phyloP scores from a whole-genome alignment of 192 early-diverging fungal species.

The Gigaspora rosea region DNA sequence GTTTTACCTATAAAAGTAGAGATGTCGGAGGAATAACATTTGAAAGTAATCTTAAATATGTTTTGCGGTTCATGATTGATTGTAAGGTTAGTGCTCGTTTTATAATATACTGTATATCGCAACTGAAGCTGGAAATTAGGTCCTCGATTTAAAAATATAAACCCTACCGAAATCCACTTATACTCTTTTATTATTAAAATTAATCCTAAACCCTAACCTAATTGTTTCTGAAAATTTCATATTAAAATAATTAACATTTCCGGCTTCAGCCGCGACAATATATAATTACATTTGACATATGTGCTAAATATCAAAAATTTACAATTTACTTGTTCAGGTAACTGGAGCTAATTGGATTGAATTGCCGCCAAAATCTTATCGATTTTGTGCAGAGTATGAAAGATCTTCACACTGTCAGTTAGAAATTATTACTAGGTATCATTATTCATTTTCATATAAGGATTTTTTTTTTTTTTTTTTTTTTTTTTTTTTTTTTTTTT shows the following conservation, averaged over 20 bases:
- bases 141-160: too few species aligned
- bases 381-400: slow-evolving; percentile 37
- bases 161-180: too few species aligned
- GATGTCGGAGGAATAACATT: slow-evolving; percentile 56
- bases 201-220: too few species aligned
- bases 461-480: too few species aligned
- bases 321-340: slow-evolving; percentile 43
- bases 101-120: too few species aligned
- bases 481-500: too few species aligned
- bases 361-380: slow-evolving; percentile 76
- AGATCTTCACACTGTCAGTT: slow-evolving; percentile 69
- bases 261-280: background rate
- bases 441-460: background rate
- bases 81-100: slow-evolving; percentile 50
- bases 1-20: slow-evolving; percentile 28
- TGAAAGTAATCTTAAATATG: slow-evolving; percentile 89
- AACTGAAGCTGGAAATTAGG: too few species aligned
- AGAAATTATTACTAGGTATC: slow-evolving; percentile 76
- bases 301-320: too few species aligned
- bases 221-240: too few species aligned
- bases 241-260: too few species aligned
- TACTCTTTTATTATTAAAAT: too few species aligned
- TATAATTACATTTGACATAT: background rate
- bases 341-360: slow-evolving; percentile 93
- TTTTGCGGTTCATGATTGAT: slow-evolving; percentile 96